Conservation (phyloP, 345 rosid genomes). For the Bruguiera sexangula region DNA sequence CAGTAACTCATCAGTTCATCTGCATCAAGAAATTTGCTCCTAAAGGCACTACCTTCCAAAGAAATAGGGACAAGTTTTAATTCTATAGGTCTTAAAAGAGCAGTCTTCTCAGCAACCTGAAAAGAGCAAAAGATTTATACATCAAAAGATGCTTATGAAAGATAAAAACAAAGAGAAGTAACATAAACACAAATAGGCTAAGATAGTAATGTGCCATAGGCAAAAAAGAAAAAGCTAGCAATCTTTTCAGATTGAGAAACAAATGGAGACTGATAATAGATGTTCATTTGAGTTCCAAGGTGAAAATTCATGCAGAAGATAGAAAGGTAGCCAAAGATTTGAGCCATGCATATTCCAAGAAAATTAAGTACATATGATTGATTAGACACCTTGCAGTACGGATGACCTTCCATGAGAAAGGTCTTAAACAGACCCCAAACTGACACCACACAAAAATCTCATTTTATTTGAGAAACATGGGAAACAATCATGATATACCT, state of each 20-base stretch:
- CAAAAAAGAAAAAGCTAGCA: background rate
- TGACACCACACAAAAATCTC: background rate
- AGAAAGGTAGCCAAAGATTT: conserved; percentile 2
- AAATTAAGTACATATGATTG: background rate
- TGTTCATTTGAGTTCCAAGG: background rate
- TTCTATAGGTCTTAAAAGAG: conserved; percentile 78
- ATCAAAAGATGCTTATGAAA: conserved; percentile 23
- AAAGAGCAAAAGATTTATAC: conserved; percentile 22
- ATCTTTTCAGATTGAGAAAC: background rate
- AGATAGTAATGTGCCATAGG: background rate
- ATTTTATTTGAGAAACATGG: background rate
- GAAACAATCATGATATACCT: conserved; percentile 41
- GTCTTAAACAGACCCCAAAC: background rate
- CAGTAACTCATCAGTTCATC: conserved; percentile 89
- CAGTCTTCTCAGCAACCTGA: conserved; percentile 92
- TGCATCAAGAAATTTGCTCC: conserved; percentile 81
- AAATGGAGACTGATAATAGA: background rate
- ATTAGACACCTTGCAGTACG: background rate
- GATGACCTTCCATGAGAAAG: background rate
- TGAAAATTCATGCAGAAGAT: conserved; percentile 9
- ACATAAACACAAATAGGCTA: background rate
- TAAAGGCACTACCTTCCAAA: conserved; percentile 89
- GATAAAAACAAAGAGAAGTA: background rate
- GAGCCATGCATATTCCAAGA: background rate
- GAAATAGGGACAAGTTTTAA: conserved; percentile 89